Percentiles rank a stretch among this genome's conserved stretches.
Conservation (phyloP, 768 basidiomycete genomes). For the Brasilioporus rufonigricans region DNA sequence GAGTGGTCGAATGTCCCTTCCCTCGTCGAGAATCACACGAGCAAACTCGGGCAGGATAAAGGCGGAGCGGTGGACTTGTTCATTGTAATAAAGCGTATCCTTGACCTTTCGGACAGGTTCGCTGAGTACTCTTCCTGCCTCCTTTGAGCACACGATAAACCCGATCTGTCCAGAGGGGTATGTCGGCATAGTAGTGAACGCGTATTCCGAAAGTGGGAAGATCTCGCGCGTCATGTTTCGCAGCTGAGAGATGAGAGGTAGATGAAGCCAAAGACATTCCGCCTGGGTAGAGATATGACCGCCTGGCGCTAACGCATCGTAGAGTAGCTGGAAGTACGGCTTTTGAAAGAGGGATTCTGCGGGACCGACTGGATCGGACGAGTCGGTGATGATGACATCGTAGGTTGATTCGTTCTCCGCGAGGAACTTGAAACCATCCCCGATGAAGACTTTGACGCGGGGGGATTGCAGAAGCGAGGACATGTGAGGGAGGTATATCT, state of each 20-base stretch:
- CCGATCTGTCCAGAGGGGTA: constrained; percentile 99
- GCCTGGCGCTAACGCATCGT: constrained; percentile 84
- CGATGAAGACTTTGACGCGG: constrained; percentile 81
- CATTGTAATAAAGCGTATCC: constrained; percentile 82
- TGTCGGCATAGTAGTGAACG: constrained; percentile 94
- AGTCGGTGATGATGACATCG: constrained; percentile 99
- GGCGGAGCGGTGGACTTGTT: constrained; percentile 72
- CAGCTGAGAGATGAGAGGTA: constrained; percentile 79
- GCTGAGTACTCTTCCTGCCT: constrained; percentile 62
- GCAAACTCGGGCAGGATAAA: constrained; percentile 95
- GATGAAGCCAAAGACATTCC: constrained; percentile 94
- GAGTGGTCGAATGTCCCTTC: constrained; percentile 65
- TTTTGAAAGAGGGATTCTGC: constrained; percentile 93
- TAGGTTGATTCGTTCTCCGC: constrained; percentile 82
- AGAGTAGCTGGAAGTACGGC: constrained; percentile 93
- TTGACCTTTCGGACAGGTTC: constrained; percentile 71
- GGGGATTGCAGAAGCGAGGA: constrained; percentile 75
- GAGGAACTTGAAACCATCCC: constrained; percentile 97
- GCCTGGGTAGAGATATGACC: constrained; percentile 95
- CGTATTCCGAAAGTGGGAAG: constrained; percentile 86
- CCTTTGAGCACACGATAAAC: constrained; percentile 86
- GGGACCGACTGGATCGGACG: constrained; percentile 96
- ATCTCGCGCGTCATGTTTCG: constrained; percentile 63
- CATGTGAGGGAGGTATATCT: constrained; percentile 93
- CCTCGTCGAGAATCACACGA: constrained; percentile 69